phyloP scores from a whole-genome alignment of 495 filamentous ascomycete genomes.

The Lentithecium fluviatile region DNA sequence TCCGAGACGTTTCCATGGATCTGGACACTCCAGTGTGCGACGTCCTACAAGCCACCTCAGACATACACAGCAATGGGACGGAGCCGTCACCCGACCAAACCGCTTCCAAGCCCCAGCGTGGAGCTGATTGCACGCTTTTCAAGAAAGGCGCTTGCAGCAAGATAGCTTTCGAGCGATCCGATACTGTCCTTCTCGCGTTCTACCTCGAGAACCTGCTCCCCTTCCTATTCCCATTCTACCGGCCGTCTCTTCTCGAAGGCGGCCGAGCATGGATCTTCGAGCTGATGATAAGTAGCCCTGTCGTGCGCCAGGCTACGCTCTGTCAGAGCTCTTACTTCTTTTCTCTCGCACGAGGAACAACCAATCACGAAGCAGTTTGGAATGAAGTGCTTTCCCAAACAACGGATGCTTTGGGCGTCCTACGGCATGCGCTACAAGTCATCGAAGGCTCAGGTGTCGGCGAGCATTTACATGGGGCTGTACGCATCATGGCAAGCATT shows the following conservation, averaged over 20 bases:
- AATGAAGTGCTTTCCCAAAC: conserved; percentile 45
- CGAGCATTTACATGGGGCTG: conserved; percentile 38
- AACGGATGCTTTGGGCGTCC: conserved; percentile 45
- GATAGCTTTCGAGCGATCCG: conserved; percentile 37
- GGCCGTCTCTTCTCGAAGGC: conserved; percentile 48
- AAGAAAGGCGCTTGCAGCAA: conserved; percentile 17
- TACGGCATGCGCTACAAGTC: conserved; percentile 46
- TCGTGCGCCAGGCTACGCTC: conserved; percentile 49
- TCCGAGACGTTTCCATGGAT: not conserved
- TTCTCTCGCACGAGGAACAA: conserved; percentile 37
- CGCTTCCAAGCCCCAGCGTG: not conserved
- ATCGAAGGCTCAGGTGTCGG: conserved; percentile 40
- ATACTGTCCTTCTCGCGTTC: conserved; percentile 44
- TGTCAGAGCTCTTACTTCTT: conserved; percentile 51
- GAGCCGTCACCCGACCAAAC: not conserved
- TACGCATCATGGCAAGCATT: conserved; percentile 53
- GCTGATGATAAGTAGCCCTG: conserved; percentile 51
- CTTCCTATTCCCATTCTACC: conserved; percentile 58
- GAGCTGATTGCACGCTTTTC: not conserved
- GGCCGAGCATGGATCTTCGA: conserved; percentile 56
- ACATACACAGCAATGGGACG: not conserved
- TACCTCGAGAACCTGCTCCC: conserved; percentile 56
- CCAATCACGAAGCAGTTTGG: conserved; percentile 38
- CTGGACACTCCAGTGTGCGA: not conserved
- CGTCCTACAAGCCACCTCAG: no score